A percentile compares a stretch with the other conserved stretches of the same genome.
These are phyloP conservation scores for Oemleria cerasiformis DNA, from an alignment of 306 rosid species.

Conservation along the genomic window DNA sequence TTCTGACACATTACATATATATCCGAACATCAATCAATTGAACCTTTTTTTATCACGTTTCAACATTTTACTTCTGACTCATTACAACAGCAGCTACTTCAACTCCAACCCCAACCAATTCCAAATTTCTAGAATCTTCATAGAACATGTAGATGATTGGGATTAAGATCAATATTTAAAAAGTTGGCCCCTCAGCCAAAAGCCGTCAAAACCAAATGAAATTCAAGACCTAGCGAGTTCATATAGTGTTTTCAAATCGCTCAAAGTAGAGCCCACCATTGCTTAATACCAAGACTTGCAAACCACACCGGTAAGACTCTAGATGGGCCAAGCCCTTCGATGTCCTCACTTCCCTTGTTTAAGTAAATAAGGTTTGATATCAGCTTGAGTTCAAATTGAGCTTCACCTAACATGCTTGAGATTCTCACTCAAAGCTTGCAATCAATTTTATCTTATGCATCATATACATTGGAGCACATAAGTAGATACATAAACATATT, in stretches of 20 bases:
- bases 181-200: background rate
- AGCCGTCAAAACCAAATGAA: background rate
- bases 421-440: background rate
- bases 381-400: background rate
- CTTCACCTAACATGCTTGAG: background rate
- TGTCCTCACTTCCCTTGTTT: background rate
- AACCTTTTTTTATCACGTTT: background rate
- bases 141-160: background rate
- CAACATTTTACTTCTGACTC: background rate
- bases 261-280: background rate
- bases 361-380: slow-evolving; percentile 1
- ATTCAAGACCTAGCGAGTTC: background rate
- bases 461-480: background rate
- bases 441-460: background rate
- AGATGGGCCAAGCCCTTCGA: slow-evolving; percentile 1
- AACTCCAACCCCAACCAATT: background rate
- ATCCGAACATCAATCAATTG: background rate
- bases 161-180: background rate
- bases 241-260: background rate
- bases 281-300: background rate
- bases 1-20: too few relatives aligned
- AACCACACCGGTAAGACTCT: background rate
- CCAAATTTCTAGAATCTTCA: background rate
- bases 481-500: background rate
- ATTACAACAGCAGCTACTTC: background rate